Evolutionary conservation across 805 yeast species (phyloP).

Genomic region (Martiniozyma abietophila): DNA sequence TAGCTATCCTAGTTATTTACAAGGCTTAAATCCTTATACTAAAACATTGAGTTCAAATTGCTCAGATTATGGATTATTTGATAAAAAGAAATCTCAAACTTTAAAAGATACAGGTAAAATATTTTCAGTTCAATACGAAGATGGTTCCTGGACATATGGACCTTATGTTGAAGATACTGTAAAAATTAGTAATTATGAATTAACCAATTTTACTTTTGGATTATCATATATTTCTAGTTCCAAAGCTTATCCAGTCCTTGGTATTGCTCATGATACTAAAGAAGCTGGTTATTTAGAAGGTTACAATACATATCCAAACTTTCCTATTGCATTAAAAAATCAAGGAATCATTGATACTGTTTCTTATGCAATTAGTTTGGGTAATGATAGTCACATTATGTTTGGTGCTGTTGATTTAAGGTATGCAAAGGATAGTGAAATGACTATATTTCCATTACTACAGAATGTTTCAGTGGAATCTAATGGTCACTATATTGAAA

Average conservation of each 20-base stretch:
- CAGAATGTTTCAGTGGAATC: neutral
- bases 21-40: too few species aligned
- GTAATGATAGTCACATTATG: neutral
- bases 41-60: too few species aligned
- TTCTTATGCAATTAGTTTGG: constrained; percentile 1
- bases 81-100: too few species aligned
- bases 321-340: constrained; percentile 1
- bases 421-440: neutral
- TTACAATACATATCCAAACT: constrained; percentile 1
- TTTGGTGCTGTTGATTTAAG: constrained; percentile 7
- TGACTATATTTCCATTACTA: constrained; percentile 1
- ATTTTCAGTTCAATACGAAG: too few species aligned
- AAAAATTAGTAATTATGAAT: neutral
- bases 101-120: too few species aligned
- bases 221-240: neutral
- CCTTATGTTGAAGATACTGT: constrained; percentile 1
- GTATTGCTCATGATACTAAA: constrained; percentile 2
- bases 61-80: too few species aligned
- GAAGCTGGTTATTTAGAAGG: constrained; percentile 4
- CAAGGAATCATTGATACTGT: constrained; percentile 1
- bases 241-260: neutral
- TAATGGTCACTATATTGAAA: neutral
- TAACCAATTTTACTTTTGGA: constrained; percentile 2
- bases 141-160: constrained; percentile 1
- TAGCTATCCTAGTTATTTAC: too few species aligned